Conservation (phyloP, 768 basidiomycete genomes). For the Scleroderma citrinum region DNA sequence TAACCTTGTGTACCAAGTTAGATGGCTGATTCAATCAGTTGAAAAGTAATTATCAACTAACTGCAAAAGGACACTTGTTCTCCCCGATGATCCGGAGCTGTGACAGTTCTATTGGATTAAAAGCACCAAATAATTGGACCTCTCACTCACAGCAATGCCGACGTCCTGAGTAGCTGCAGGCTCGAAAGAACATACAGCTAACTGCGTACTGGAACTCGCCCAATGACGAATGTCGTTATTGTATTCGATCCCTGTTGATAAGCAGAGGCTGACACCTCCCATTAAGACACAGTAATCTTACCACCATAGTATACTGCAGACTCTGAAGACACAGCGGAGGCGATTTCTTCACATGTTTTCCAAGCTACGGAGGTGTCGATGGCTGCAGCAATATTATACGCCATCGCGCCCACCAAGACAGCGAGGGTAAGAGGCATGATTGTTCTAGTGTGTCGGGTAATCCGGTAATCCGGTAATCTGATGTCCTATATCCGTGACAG, state of each 20-base stretch:
- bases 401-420: too few relatives aligned
- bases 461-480: too few relatives aligned
- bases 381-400: too few relatives aligned
- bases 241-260: too few relatives aligned
- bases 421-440: too few relatives aligned
- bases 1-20: slow-evolving; percentile 35
- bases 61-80: slow-evolving; percentile 29
- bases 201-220: slow-evolving; percentile 43
- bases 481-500: too few relatives aligned
- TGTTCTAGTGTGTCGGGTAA: too few relatives aligned
- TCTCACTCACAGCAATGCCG: slow-evolving; percentile 36
- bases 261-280: too few relatives aligned
- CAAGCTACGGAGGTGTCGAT: neutral
- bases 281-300: slow-evolving; percentile 10
- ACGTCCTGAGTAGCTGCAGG: slow-evolving; percentile 51
- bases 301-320: slow-evolving; percentile 43
- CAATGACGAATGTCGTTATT: slow-evolving; percentile 42
- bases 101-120: neutral
- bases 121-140: neutral
- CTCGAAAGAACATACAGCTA: slow-evolving; percentile 49
- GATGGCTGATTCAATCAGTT: neutral
- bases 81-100: slow-evolving; percentile 33
- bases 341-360: slow-evolving; percentile 32
- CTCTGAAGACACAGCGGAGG: slow-evolving; percentile 32
- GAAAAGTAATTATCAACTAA: slow-evolving; percentile 9